Conservation (phyloP, 305 asterid genomes). For the Lippia alba region DNA sequence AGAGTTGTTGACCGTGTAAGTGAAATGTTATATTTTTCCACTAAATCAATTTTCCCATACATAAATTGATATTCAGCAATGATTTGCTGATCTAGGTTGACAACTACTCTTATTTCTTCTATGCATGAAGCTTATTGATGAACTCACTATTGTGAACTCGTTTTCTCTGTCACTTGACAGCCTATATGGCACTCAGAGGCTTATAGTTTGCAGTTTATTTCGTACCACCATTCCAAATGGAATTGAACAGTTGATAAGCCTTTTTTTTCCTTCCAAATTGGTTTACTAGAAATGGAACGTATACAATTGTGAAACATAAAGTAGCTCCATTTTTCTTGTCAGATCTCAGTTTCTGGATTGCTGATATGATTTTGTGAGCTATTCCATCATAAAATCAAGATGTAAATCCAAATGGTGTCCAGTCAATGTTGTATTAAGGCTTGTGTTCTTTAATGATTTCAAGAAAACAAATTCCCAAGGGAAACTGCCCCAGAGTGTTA, state of each 20-base stretch:
- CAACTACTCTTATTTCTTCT: constrained; percentile 19
- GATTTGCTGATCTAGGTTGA: constrained; percentile 8
- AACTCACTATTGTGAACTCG: constrained; percentile 10
- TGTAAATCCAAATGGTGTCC: constrained; percentile 26
- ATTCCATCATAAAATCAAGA: constrained; percentile 20
- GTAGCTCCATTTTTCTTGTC: constrained; percentile 26
- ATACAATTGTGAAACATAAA: background rate
- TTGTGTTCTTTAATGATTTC: constrained; percentile 12
- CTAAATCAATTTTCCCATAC: background rate
- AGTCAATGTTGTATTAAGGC: constrained; percentile 22
- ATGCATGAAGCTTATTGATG: constrained; percentile 1
- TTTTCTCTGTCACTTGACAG: constrained; percentile 1
- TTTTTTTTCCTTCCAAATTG: constrained; percentile 20
- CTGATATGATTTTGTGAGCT: constrained; percentile 27
- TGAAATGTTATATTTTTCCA: constrained; percentile 29
- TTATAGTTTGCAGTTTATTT: background rate
- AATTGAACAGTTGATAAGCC: constrained; percentile 11
- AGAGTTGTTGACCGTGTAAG: constrained; percentile 91
- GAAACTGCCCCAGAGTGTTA: constrained; percentile 32
- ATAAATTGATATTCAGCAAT: constrained; percentile 5
- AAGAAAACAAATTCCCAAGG: background rate
- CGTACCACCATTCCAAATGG: constrained; percentile 8
- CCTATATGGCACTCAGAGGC: background rate
- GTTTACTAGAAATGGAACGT: constrained; percentile 13
- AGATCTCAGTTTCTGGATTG: constrained; percentile 8